Base-by-base conservation (phyloP, 148 eudicot genomes). In the Silene conica region DNA sequence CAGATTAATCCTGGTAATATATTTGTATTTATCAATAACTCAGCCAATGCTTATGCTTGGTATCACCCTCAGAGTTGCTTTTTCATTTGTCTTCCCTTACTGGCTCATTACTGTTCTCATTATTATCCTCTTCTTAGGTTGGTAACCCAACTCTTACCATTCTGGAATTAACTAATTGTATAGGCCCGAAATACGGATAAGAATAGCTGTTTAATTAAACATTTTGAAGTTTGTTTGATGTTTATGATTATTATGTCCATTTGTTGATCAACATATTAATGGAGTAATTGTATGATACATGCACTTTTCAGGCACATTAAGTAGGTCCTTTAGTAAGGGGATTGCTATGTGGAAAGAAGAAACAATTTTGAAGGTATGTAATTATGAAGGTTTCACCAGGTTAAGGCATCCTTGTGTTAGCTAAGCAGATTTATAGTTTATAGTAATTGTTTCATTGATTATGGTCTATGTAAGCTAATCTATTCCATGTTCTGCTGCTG, bases 1-100 rank as follows among this genome's bases (percentile, higher is more conserved):
- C n/a, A n/a, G n/a, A n/a, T n/a, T n/a, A n/a, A n/a, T n/a, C n/a
- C n/a, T n/a, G n/a, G n/a, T n/a, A n/a, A n/a, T n/a, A n/a, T n/a
- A n/a, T n/a, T n/a, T n/a, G n/a, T n/a, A n/a, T n/a, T n/a, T n/a
- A n/a, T n/a, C n/a, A n/a, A n/a, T n/a, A n/a, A n/a, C n/a, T 80
- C 98, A 93, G 84, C 98, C 98, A 12, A 91, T 93, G 98, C 90
- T 93, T 52, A 87, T 93, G 92, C 89, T 93, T 41, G 98, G 98
- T n/a, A 91, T 93, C 85, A 93, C 98, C 18, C 18, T 91, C 74
- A 97, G 98, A 22, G 98, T 93, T 31, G 50, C 90, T 77, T 84
- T 93, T 21, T 91, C 97, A 75, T 97, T 93, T 59, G 97, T 91
- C 43, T 93, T 91, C 77, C 98, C 98, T 48, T 89, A 89, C 71